These are phyloP conservation scores for Irineochytrium annulatum DNA, from an alignment of 192 early-diverging fungal genomes.

Conservation along the genomic window DNA sequence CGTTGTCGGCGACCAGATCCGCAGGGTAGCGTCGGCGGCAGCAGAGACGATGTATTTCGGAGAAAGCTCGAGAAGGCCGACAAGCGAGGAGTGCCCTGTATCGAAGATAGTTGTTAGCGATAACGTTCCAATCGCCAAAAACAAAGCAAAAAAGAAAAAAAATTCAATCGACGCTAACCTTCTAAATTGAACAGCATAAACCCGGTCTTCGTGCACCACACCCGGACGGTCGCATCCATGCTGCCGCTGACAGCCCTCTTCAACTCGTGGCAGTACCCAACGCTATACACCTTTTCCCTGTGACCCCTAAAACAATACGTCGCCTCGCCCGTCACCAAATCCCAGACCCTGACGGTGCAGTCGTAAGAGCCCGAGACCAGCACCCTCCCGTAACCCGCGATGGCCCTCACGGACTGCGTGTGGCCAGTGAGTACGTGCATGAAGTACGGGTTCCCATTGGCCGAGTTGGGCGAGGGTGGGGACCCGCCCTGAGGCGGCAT, in stretches of 20 bases:
- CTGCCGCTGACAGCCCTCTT: conserved; percentile 85
- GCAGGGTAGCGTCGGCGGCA: conserved; percentile 88
- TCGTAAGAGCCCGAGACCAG: conserved; percentile 94
- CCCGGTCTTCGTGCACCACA: conserved; percentile 92
- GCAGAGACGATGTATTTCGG: conserved; percentile 86
- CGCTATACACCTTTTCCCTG: conserved; percentile 90
- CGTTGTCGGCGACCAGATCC: conserved; percentile 83
- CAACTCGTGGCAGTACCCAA: conserved; percentile 81
- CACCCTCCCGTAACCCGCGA: conserved; percentile 82
- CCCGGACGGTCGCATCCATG: conserved; percentile 88
- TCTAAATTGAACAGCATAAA: conserved; percentile 69
- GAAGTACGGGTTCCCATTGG: conserved; percentile 70
- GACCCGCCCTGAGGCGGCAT: conserved; percentile 18
- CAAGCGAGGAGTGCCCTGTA: conserved; percentile 92
- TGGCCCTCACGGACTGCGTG: conserved; percentile 83
- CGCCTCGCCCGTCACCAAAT: conserved; percentile 66
- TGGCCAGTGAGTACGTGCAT: conserved; percentile 82
- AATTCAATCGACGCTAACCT: conserved; percentile 21
- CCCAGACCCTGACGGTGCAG: conserved; percentile 85
- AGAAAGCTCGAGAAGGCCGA: conserved; percentile 85
- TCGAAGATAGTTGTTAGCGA: conserved; percentile 7
- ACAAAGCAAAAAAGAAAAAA: neutral
- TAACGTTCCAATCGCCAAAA: neutral
- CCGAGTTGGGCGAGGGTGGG: conserved; percentile 4
- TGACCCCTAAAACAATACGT: conserved; percentile 78